These are phyloP conservation scores for Umbilicaria muhlenbergii DNA, from an alignment of 495 filamentous ascomycete genomes.

Conservation along the genomic window DNA sequence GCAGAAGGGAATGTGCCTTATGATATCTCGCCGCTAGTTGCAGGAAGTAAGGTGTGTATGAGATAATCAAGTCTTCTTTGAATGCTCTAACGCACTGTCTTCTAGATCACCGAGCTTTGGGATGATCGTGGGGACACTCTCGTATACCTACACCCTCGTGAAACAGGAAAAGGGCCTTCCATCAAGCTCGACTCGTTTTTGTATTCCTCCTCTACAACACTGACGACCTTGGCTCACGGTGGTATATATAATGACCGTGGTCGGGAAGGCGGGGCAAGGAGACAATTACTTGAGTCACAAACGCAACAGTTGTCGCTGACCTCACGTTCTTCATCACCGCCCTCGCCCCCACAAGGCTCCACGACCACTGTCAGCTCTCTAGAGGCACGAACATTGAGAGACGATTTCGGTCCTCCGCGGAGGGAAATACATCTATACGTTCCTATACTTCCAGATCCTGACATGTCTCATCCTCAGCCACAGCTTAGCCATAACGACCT, in stretches of 20 bases:
- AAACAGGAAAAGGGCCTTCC: slow-evolving; percentile 48
- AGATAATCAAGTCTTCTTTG: too few relatives aligned
- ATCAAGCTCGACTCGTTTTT: slow-evolving; percentile 62
- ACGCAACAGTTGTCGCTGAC: slow-evolving; percentile 11
- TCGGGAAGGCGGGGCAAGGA: neutral
- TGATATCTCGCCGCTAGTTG: slow-evolving; percentile 35
- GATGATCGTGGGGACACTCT: slow-evolving; percentile 68
- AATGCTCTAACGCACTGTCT: too few relatives aligned
- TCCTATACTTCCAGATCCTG: slow-evolving; percentile 38
- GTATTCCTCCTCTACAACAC: slow-evolving; percentile 51
- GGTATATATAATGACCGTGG: slow-evolving; percentile 8
- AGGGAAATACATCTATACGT: slow-evolving; percentile 57
- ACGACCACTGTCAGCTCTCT: slow-evolving; percentile 11
- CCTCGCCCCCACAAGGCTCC: slow-evolving; percentile 10
- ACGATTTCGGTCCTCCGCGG: slow-evolving; percentile 17
- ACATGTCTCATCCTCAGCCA: slow-evolving; percentile 24
- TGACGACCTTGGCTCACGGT: slow-evolving; percentile 54
- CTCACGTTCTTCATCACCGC: slow-evolving; percentile 13
- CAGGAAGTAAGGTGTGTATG: too few relatives aligned
- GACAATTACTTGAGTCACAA: slow-evolving; percentile 8
- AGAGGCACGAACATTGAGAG: slow-evolving; percentile 14
- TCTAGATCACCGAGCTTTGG: slow-evolving; percentile 75
- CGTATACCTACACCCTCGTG: slow-evolving; percentile 65
- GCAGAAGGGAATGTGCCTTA: slow-evolving; percentile 43
- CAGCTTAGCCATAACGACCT: slow-evolving; percentile 38